Evolutionary conservation across 169 alveolate species (phyloP).

Genomic region (Cryptosporidium xiaoi): DNA sequence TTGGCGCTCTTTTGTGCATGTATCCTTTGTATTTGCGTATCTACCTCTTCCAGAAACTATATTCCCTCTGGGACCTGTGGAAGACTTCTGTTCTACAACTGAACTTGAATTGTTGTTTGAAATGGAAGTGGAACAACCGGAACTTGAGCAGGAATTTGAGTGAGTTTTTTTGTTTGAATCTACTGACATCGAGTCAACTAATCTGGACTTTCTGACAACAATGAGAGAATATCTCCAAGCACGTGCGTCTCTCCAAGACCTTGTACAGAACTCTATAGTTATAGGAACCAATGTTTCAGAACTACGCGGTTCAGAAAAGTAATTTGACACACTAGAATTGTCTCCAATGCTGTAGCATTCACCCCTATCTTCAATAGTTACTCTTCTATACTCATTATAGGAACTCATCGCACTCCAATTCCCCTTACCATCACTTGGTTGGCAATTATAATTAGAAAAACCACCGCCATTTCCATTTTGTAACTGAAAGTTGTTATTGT

Average conservation of each 20-base stretch:
- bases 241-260: slow-evolving; percentile 72
- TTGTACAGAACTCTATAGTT: slow-evolving; percentile 43
- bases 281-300: slow-evolving; percentile 6
- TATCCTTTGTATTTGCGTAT: not conserved
- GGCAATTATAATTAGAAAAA: too few species aligned
- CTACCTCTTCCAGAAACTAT: not conserved
- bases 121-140: not conserved
- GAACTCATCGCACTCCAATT: too few species aligned
- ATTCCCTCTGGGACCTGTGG: not conserved
- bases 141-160: not conserved
- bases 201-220: slow-evolving; percentile 58
- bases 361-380: not conserved
- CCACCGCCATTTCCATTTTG: too few species aligned
- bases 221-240: slow-evolving; percentile 73
- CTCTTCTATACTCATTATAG: too few species aligned
- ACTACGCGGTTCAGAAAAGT: too few species aligned
- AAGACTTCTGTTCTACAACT: not conserved
- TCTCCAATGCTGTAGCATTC: not conserved
- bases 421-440: too few species aligned
- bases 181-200: slow-evolving; percentile 4
- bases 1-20: too few species aligned
- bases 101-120: not conserved
- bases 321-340: not conserved
- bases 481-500: too few species aligned
- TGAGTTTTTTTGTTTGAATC: not conserved